Conservation (phyloP, 768 basidiomycete genomes). For the Termitomyces sp. region DNA sequence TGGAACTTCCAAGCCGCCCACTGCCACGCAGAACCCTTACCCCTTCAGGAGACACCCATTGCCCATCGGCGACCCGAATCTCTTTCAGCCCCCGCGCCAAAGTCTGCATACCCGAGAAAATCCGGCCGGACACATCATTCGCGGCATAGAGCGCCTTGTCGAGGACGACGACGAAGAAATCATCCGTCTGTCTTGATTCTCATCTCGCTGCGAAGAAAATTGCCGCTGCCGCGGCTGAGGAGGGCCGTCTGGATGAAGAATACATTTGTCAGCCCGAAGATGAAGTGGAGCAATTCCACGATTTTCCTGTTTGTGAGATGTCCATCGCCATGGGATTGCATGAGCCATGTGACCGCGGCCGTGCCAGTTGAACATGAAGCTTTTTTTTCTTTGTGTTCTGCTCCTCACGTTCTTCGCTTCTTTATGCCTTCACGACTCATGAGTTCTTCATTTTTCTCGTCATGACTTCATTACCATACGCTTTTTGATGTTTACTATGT, state of each 20-base stretch:
- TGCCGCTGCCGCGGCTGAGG: background rate
- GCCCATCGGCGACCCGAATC: slow-evolving; percentile 3
- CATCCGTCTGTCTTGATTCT: background rate
- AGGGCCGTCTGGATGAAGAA: background rate
- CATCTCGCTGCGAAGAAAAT: too few relatives aligned
- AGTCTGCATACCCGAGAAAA: background rate
- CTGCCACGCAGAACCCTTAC: background rate
- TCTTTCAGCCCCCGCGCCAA: background rate
- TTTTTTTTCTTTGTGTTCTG: background rate
- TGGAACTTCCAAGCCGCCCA: background rate
- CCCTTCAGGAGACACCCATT: background rate
- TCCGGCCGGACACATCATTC: background rate
- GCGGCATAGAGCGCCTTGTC: background rate
- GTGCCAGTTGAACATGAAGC: background rate
- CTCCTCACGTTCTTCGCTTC: background rate
- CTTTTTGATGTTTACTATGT: slow-evolving; percentile 5
- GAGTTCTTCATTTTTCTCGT: background rate
- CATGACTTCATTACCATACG: background rate
- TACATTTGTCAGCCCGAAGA: background rate
- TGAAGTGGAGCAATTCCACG: slow-evolving; percentile 1
- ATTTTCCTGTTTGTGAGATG: slow-evolving; percentile 20
- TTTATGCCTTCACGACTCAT: background rate
- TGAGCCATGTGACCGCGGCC: background rate
- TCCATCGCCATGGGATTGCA: slow-evolving; percentile 20
- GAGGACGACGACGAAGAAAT: slow-evolving; percentile 9